A percentile compares a stretch with the other conserved stretches of the same genome.
Conservation (phyloP, 1,139 yeast species). For the Hyphopichia buzzinii region DNA sequence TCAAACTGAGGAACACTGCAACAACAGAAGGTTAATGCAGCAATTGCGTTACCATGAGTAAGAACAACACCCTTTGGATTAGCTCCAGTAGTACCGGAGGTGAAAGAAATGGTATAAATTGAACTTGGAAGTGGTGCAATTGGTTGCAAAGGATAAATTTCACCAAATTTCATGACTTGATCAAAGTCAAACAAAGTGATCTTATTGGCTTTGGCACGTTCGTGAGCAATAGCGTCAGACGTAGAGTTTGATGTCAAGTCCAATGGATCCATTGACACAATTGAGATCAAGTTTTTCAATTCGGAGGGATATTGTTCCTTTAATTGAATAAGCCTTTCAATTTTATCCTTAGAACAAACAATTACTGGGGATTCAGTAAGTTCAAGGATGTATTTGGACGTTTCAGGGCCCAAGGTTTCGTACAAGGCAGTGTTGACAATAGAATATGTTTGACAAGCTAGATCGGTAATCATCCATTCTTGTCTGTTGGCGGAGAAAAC, state of each 20-base stretch:
- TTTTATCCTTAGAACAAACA: slow-evolving; percentile 47
- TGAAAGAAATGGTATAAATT: slow-evolving; percentile 26
- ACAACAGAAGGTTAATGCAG: slow-evolving; percentile 22
- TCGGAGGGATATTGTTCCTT: slow-evolving; percentile 24
- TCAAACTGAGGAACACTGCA: slow-evolving; percentile 11
- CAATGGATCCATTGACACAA: slow-evolving; percentile 54
- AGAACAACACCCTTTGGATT: slow-evolving; percentile 40
- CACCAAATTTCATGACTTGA: slow-evolving; percentile 25
- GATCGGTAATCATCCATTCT: slow-evolving; percentile 62
- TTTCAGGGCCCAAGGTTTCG: slow-evolving; percentile 61
- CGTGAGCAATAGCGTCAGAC: slow-evolving; percentile 11
- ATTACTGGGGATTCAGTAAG: slow-evolving; percentile 57
- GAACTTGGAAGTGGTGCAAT: slow-evolving; percentile 22
- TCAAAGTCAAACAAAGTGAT: slow-evolving; percentile 23
- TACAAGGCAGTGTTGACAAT: slow-evolving; percentile 60
- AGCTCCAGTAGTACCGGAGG: slow-evolving; percentile 40
- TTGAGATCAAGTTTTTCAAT: slow-evolving; percentile 18
- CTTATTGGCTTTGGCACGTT: slow-evolving; percentile 20
- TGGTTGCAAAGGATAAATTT: slow-evolving; percentile 15
- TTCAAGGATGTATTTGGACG: slow-evolving; percentile 57
- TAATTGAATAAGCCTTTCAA: slow-evolving; percentile 38
- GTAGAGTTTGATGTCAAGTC: slow-evolving; percentile 11
- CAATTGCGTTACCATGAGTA: slow-evolving; percentile 28
- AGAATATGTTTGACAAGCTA: slow-evolving; percentile 53
- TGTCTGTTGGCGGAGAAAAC: slow-evolving; percentile 54